These are phyloP conservation scores for Syncephalis fuscata DNA, from an alignment of 371 early-diverging fungal genomes.

Conservation along the genomic window DNA sequence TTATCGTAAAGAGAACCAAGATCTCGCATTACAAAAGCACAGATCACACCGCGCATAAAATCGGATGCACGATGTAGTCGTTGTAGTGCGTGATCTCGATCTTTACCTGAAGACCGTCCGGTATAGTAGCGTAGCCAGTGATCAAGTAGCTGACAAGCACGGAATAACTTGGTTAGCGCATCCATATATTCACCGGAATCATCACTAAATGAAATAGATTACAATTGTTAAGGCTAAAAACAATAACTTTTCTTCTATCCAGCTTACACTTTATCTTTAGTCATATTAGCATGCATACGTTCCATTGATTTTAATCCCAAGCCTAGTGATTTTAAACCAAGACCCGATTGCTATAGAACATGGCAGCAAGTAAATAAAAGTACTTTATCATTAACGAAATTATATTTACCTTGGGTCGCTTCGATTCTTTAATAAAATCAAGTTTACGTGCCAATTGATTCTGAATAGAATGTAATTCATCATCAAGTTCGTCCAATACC, in stretches of 20 bases:
- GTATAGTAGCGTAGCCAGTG: constrained; percentile 11
- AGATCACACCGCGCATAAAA: constrained; percentile 12
- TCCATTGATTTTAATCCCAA: no score
- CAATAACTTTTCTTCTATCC: not conserved
- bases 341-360: no score
- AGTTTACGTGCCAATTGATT: constrained; percentile 14
- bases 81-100: not conserved
- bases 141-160: constrained; percentile 11
- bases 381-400: no score
- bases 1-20: constrained; percentile 15
- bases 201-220: constrained; percentile 7
- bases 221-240: not conserved
- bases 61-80: constrained; percentile 12
- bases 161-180: constrained; percentile 12
- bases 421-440: constrained; percentile 14
- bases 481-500: constrained; percentile 3
- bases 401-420: not conserved
- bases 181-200: constrained; percentile 14
- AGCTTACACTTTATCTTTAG: constrained; percentile 17
- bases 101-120: constrained; percentile 7
- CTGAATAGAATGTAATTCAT: constrained; percentile 12
- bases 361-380: no score
- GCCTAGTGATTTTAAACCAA: no score
- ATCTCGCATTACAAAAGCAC: constrained; percentile 17
- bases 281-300: no score